These are phyloP conservation scores for Ceratobasidium sp. DNA, from an alignment of 1,284 basidiomycete genomes.

Conservation along the genomic window DNA sequence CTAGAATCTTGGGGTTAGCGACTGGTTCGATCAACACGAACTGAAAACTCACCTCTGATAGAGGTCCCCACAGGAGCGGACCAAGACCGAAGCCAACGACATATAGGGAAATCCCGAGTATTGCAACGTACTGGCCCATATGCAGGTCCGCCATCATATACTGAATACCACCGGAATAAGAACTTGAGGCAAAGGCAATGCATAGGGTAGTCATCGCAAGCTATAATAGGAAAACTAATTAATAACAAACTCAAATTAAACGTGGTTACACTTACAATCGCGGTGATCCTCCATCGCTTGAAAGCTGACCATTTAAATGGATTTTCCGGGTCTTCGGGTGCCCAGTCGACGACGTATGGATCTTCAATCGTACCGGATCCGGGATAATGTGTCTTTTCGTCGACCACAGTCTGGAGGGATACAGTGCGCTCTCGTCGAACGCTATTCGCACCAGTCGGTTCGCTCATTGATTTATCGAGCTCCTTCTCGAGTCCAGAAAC, in stretches of 20 bases:
- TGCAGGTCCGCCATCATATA: conserved; percentile 65
- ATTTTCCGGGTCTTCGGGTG: conserved; percentile 63
- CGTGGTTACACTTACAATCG: conserved; percentile 64
- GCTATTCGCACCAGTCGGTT: not conserved
- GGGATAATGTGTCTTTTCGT: conserved; percentile 25
- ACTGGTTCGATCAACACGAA: not conserved
- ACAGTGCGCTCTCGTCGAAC: not conserved
- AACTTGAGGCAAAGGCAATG: conserved; percentile 72
- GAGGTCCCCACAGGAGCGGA: conserved; percentile 73
- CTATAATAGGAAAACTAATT: conserved; percentile 53
- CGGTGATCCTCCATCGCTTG: conserved; percentile 71
- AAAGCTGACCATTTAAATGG: conserved; percentile 72
- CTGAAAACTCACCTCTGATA: conserved; percentile 65
- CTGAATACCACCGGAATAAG: conserved; percentile 69
- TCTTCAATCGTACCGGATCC: conserved; percentile 62
- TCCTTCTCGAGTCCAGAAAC: conserved; percentile 32
- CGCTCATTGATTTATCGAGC: not conserved
- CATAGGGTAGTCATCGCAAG: conserved; percentile 68
- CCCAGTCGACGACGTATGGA: conserved; percentile 72
- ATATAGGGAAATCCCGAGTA: conserved; percentile 73
- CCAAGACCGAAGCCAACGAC: conserved; percentile 68
- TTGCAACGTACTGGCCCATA: conserved; percentile 65
- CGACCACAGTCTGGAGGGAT: conserved; percentile 27
- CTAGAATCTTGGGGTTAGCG: not conserved
- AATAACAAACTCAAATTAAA: not conserved